Evolutionary conservation across 768 basidiomycete species (phyloP), one percentile per base, ranked within the genome.

Genomic region (Suillus luteus): DNA sequence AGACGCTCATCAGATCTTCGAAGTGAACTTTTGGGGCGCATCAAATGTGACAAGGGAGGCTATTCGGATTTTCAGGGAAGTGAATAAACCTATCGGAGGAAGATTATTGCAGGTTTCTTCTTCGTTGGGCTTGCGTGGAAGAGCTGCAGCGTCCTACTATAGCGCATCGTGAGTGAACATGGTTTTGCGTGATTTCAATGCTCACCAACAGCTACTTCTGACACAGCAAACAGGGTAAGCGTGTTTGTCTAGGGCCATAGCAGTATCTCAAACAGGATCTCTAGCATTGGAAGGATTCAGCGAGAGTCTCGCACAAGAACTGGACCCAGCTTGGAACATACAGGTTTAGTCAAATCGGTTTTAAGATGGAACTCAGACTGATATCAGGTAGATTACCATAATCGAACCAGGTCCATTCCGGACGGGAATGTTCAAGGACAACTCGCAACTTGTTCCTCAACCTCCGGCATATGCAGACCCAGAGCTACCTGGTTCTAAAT

Each of bases 11-110:
- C 55, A 62, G 3, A 24, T 77, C 65, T 81, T 83, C 44, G 81
- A 82, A 22, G 73, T 78, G 43, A 72, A 78, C 59, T 77, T 74
- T 37, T 77, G 74, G 71, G 75, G 76, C 7, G 70, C 75, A 41
- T 62, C 64, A 0, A 64, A 66, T 40, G 78, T 79, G 38, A 76
- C 66, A 38, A 66, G 63, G 33, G 77, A 73, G 48, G 77, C 78
- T 0, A 65, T 81, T 41, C 60, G 62, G 41, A 70, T 73, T 61
- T 77, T 80, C 66, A 72, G 79, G 22, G 79, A 80, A 19, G 69
- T 72, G 2, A 80, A 80, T 61, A 65, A 72, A 10, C 74, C 78
- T 12, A 63, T 22, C 7, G 77, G 78, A 0, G 79, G 79, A 2
- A 72, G 71, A 17, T 67, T 80, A 1, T 65, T 80, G n/a, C 78